Evolutionary conservation across 139 green algal genomes (phyloP).

Genomic region (Coccomyxa sp.): DNA sequence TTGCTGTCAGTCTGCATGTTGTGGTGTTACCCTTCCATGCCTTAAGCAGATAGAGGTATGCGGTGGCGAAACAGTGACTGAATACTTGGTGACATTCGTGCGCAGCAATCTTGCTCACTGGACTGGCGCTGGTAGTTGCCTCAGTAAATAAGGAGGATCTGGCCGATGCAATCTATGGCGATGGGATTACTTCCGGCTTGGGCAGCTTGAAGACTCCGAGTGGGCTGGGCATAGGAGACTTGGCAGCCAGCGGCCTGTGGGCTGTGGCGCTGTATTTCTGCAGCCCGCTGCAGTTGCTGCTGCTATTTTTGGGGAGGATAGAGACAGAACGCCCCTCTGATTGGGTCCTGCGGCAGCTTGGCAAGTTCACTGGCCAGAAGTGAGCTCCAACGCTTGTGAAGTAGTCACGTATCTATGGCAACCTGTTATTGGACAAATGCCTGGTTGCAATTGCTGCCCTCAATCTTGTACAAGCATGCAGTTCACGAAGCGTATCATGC

Average conservation of each 20-base stretch:
- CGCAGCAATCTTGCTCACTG: no score
- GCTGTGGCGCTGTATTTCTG: constrained; percentile 44
- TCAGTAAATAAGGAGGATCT: not conserved
- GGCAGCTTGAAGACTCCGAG: not conserved
- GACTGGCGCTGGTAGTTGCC: no score
- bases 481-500: no score
- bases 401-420: no score
- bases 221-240: constrained; percentile 27
- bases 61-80: no score
- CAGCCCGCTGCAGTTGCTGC: constrained; percentile 62
- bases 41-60: no score
- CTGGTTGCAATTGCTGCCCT: no score
- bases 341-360: constrained; percentile 46
- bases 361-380: constrained; percentile 5
- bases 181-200: not conserved
- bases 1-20: no score
- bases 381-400: not conserved
- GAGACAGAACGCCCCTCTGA: constrained; percentile 70
- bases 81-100: no score
- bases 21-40: no score
- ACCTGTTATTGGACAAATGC: no score
- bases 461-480: no score
- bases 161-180: not conserved
- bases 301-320: constrained; percentile 71
- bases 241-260: constrained; percentile 48